Evolutionary conservation across 129 eudicot genomes (phyloP).

Genomic region (Flaveria bidentis): DNA sequence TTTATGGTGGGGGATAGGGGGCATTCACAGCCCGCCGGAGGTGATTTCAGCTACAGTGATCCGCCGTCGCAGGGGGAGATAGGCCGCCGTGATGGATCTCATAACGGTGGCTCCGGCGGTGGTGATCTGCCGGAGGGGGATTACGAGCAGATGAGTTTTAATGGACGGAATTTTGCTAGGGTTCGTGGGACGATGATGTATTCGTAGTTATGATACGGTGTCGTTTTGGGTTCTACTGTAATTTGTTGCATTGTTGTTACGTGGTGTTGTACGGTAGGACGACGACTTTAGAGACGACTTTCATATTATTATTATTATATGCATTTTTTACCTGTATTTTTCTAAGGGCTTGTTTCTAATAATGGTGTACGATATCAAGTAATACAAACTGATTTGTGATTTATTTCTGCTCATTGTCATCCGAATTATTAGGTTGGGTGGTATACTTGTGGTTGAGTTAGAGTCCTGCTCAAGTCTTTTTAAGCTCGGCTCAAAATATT

Average conservation of each 20-base stretch:
- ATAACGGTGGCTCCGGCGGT: not conserved
- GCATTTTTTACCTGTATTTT: no score
- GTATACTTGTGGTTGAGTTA: no score
- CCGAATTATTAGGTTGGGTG: no score
- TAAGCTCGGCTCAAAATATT: no score
- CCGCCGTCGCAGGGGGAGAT: not conserved
- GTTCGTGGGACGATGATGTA: not conserved
- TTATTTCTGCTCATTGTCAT: no score
- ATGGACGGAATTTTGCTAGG: not conserved
- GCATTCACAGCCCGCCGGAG: not conserved
- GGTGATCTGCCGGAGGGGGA: not conserved
- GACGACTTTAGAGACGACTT: no score
- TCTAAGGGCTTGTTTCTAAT: no score
- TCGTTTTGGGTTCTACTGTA: not conserved
- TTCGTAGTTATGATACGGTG: not conserved
- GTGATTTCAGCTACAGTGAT: not conserved
- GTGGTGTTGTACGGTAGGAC: no score
- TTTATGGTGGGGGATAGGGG: not conserved
- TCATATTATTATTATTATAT: no score
- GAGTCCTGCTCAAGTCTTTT: no score
- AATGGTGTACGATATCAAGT: no score
- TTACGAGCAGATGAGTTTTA: not conserved
- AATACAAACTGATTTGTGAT: no score
- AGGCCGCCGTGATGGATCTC: not conserved
- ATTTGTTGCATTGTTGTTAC: not conserved